Evolutionary conservation across 257 asterid genomes (phyloP).

Genomic region (Rubia yunnanensis): DNA sequence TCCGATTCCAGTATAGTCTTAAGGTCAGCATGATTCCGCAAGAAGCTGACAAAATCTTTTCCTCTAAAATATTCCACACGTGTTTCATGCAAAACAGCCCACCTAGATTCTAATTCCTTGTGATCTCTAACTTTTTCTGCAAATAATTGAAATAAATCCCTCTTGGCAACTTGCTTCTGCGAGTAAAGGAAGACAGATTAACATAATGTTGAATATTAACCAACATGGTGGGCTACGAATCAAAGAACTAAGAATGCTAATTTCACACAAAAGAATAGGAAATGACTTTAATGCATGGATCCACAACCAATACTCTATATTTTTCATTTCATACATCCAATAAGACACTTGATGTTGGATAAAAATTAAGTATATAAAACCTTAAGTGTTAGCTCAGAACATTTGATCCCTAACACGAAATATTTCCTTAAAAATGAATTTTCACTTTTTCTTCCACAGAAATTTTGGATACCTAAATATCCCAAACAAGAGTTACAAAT

Average conservation of each 20-base stretch:
- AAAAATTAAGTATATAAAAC: background rate
- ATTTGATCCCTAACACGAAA: background rate
- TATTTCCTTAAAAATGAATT: no score
- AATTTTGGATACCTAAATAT: background rate
- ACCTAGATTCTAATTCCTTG: constrained; percentile 89
- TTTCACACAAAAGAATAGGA: background rate
- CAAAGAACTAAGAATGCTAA: background rate
- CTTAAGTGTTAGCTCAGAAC: background rate
- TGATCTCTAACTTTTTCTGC: constrained; percentile 97
- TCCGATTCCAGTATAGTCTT: constrained; percentile 75
- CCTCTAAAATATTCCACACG: constrained; percentile 96
- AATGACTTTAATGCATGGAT: background rate
- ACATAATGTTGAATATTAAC: constrained; percentile 12
- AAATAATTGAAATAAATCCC: constrained; percentile 75
- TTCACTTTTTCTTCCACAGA: background rate
- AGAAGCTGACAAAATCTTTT: constrained; percentile 74
- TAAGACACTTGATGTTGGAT: background rate
- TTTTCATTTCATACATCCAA: background rate
- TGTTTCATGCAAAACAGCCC: constrained; percentile 98
- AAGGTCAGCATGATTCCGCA: constrained; percentile 70
- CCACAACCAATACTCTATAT: background rate
- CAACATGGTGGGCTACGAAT: background rate
- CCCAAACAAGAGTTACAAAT: background rate
- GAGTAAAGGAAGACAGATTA: constrained; percentile 20
- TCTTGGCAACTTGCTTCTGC: constrained; percentile 79